phyloP scores from a whole-genome alignment of 2,329 filamentous ascomycete genomes.

The Lasiodiplodia citricola region DNA sequence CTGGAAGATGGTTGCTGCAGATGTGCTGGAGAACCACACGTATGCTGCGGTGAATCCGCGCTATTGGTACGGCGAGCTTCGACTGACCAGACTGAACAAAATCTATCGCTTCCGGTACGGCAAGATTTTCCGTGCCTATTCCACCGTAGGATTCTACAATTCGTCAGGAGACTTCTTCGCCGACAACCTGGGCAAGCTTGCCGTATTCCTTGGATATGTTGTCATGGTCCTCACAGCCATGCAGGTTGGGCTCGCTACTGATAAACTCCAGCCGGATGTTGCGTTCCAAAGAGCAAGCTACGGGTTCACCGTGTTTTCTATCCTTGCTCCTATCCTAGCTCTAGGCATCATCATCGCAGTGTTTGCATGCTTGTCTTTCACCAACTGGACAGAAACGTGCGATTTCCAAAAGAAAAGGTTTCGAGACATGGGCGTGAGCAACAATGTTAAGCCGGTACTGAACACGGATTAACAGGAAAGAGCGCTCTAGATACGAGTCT shows the following conservation, averaged over 20 bases:
- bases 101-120: not conserved
- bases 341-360: not conserved
- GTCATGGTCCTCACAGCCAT: slow-evolving; percentile 11
- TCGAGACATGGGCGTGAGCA: not conserved
- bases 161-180: not conserved
- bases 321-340: not conserved
- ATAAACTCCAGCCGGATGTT: not conserved
- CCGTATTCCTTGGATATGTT: not conserved
- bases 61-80: slow-evolving; percentile 10
- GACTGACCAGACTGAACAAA: slow-evolving; percentile 2
- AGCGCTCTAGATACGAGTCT: too few species aligned
- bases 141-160: too few species aligned
- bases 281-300: not conserved
- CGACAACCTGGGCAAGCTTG: not conserved
- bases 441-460: too few species aligned
- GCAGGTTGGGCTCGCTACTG: slow-evolving; percentile 15
- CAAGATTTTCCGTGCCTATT: too few species aligned
- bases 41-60: slow-evolving; percentile 7
- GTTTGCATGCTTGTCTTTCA: not conserved
- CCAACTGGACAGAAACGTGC: not conserved
- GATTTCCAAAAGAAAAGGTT: not conserved
- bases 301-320: slow-evolving; percentile 10
- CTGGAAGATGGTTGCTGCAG: too few species aligned
- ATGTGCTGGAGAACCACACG: too few species aligned
- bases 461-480: too few species aligned